phyloP scores from a whole-genome alignment of 1,139 yeast species.

The Blastobotrys buckinghamii region DNA sequence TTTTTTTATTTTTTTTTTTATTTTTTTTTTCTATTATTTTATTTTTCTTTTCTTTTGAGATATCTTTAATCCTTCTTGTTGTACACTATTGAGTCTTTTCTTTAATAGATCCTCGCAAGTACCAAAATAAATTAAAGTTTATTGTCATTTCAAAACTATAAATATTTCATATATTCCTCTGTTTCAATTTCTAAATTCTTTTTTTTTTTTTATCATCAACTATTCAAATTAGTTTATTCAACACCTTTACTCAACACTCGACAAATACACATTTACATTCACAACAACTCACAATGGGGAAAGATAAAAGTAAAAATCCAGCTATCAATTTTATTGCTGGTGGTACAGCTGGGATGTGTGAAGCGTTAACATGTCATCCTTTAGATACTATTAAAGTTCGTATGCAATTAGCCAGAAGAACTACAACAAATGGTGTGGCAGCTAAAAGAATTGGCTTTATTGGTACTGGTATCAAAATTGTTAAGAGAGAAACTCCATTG shows the following conservation, averaged over 20 bases:
- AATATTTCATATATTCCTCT: not conserved
- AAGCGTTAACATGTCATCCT: conserved; percentile 95
- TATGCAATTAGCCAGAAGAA: conserved; percentile 69
- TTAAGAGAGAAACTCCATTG: conserved; percentile 71
- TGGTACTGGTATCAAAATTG: conserved; percentile 73
- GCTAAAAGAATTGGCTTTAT: conserved; percentile 71
- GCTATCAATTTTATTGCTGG: conserved; percentile 86
- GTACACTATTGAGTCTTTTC: too few species aligned
- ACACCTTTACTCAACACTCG: not conserved
- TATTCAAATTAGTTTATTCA: too few species aligned
- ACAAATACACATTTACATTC: not conserved
- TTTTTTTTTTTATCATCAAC: not conserved
- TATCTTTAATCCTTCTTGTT: too few species aligned
- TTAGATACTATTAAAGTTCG: conserved; percentile 88
- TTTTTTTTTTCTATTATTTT: too few species aligned
- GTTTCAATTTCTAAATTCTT: not conserved
- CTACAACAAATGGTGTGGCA: conserved; percentile 23
- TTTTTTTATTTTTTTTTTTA: too few species aligned
- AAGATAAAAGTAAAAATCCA: conserved; percentile 37
- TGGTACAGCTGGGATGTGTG: conserved; percentile 95
- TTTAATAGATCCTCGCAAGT: too few species aligned
- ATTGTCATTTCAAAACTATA: not conserved
- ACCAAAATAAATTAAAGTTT: too few species aligned
- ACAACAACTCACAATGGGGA: conserved; percentile 18
- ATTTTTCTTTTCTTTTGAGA: too few species aligned